Conservation (phyloP, 768 basidiomycete genomes). For the Hortiboletus campestris region DNA sequence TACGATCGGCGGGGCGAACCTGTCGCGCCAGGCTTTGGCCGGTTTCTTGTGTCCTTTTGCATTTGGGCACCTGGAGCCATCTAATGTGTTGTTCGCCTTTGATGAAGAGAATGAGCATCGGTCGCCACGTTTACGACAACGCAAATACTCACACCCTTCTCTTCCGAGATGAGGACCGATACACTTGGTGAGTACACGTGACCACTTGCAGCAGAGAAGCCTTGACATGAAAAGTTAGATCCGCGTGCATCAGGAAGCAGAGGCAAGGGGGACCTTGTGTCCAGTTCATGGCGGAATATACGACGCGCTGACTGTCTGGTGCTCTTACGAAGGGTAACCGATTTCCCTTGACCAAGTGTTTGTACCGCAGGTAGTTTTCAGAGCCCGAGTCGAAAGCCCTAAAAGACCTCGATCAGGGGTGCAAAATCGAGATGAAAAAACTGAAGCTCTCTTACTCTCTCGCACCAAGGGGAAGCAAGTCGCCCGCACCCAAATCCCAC, state of each 20-base stretch:
- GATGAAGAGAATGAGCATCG: neutral
- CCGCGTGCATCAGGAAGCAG: neutral
- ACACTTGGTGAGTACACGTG: constrained; percentile 45
- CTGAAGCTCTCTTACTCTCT: constrained; percentile 46
- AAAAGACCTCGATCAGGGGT: neutral
- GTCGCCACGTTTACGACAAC: neutral
- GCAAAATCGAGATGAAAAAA: neutral
- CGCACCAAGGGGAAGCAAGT: constrained; percentile 68
- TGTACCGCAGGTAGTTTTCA: constrained; percentile 54
- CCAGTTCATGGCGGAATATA: constrained; percentile 72
- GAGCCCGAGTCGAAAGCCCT: constrained; percentile 55
- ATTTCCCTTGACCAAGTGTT: constrained; percentile 39
- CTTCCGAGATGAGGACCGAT: constrained; percentile 51
- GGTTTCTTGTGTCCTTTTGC: constrained; percentile 44
- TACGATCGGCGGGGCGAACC: constrained; percentile 55
- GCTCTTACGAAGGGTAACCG: constrained; percentile 55
- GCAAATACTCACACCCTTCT: constrained; percentile 40
- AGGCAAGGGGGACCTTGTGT: constrained; percentile 42
- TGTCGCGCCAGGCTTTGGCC: constrained; percentile 51
- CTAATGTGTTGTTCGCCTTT: constrained; percentile 65
- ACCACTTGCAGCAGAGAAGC: constrained; percentile 58
- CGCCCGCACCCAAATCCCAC: constrained; percentile 55
- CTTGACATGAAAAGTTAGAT: constrained; percentile 34
- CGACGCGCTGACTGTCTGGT: constrained; percentile 54
- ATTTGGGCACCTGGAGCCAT: constrained; percentile 63